Percentiles rank a stretch among this genome's conserved stretches.
phyloP scores from a whole-genome alignment of 2,329 filamentous ascomycete genomes.

The Byssochlamys sp. region DNA sequence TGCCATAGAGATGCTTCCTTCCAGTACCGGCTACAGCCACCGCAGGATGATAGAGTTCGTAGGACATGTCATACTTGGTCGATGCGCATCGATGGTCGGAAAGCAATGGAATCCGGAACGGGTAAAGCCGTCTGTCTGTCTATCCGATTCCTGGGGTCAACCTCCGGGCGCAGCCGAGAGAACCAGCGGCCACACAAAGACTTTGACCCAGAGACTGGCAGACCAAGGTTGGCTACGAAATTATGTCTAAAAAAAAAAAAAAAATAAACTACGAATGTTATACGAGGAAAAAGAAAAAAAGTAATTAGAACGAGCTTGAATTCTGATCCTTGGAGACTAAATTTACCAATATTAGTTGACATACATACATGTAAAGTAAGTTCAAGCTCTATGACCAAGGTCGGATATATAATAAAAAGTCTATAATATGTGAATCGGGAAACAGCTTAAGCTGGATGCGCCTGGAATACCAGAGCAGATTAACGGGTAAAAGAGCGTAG shows the following conservation, averaged over 20 bases:
- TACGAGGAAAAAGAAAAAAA: not conserved
- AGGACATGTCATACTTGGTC: too few relatives aligned
- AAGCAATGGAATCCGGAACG: not conserved
- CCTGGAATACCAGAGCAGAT: not conserved
- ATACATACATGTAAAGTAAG: conserved; percentile 1
- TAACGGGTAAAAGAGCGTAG: conserved; percentile 1
- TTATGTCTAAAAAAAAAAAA: not conserved
- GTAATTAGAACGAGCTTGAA: not conserved
- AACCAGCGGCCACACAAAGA: too few relatives aligned
- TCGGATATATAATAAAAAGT: conserved; percentile 1
- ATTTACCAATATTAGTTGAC: not conserved
- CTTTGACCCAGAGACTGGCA: not conserved
- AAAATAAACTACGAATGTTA: not conserved
- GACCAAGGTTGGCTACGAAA: not conserved
- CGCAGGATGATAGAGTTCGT: too few relatives aligned
- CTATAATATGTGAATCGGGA: not conserved
- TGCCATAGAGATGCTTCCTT: too few relatives aligned
- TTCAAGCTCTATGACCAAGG: not conserved
- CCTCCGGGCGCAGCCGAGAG: not conserved
- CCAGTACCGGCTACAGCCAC: too few relatives aligned
- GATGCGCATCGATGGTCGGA: not conserved
- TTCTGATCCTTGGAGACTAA: not conserved
- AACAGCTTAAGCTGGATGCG: not conserved
- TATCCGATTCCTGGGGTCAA: not conserved
- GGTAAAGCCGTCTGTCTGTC: not conserved